Conservation (phyloP, 805 yeast genomes). For the Saturnispora gosingensis region DNA sequence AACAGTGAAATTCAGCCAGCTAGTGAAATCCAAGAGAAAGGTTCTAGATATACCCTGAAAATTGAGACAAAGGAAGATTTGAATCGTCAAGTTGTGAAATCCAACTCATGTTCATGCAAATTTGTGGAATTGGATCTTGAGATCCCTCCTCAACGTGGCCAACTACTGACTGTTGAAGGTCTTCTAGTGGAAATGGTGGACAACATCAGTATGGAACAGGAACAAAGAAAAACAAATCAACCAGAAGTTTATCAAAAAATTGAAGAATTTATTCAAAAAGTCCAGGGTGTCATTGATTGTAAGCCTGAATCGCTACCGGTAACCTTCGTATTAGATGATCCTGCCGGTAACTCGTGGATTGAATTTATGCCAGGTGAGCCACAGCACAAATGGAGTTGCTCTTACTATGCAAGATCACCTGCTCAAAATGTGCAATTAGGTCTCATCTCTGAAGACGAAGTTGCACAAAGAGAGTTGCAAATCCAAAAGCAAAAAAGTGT, state of each 20-base stretch:
- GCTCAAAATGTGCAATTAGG: conserved; percentile 86
- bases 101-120: conserved; percentile 73
- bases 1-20: conserved; percentile 97
- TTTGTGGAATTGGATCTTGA: conserved; percentile 84
- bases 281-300: conserved; percentile 53
- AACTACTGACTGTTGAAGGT: conserved; percentile 88
- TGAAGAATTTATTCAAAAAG: conserved; percentile 53
- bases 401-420: conserved; percentile 73
- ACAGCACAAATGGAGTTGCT: conserved; percentile 80
- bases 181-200: conserved; percentile 71
- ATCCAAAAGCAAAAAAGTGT: conserved; percentile 10
- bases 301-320: conserved; percentile 63
- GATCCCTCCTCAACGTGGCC: conserved; percentile 93
- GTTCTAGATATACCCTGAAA: conserved; percentile 60
- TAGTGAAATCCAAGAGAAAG: conserved; percentile 81
- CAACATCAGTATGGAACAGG: conserved; percentile 76
- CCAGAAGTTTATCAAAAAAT: conserved; percentile 73
- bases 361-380: conserved; percentile 83
- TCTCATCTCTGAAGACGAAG: conserved; percentile 60
- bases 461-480: conserved; percentile 40
- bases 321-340: conserved; percentile 78
- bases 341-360: conserved; percentile 96
- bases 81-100: conserved; percentile 84
- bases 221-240: conserved; percentile 60
- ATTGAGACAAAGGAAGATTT: conserved; percentile 65